phyloP scores from a whole-genome alignment of 495 filamentous ascomycete genomes.

The Penicillium silybi region DNA sequence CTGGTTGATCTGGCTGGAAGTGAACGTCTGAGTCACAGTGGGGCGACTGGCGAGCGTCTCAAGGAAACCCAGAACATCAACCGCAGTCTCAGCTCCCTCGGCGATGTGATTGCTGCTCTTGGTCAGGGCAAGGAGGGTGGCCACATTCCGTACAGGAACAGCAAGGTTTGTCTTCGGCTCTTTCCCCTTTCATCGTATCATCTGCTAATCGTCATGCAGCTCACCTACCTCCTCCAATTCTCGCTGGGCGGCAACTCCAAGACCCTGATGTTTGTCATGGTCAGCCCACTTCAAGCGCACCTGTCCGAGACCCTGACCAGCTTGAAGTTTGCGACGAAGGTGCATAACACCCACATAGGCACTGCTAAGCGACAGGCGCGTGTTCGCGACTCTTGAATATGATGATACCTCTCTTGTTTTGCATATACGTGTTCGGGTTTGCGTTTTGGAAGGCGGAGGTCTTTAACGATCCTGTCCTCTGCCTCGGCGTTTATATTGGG shows the following conservation, averaged over 20 bases:
- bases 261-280: conserved; percentile 99
- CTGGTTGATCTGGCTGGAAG: conserved; percentile 93
- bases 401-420: conserved; percentile 26
- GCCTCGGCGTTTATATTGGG: conserved; percentile 24
- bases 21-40: conserved; percentile 81
- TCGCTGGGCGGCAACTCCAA: conserved; percentile 93
- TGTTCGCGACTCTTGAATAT: conserved; percentile 44
- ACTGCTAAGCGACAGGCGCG: conserved; percentile 76
- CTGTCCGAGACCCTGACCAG: conserved; percentile 90
- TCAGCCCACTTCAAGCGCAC: conserved; percentile 87
- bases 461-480: conserved; percentile 34
- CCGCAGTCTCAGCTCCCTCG: conserved; percentile 82
- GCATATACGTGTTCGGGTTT: conserved; percentile 20
- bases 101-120: conserved; percentile 89
- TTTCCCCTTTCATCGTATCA: neutral
- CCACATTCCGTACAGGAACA: conserved; percentile 93
- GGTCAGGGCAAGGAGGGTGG: conserved; percentile 80
- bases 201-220: conserved; percentile 38
- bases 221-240: conserved; percentile 94
- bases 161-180: conserved; percentile 59
- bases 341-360: conserved; percentile 85
- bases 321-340: conserved; percentile 95
- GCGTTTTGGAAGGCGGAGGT: conserved; percentile 14
- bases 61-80: conserved; percentile 98
- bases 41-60: conserved; percentile 77